Base-by-base conservation (phyloP, 768 basidiomycete species). In the Russula sp. region DNA sequence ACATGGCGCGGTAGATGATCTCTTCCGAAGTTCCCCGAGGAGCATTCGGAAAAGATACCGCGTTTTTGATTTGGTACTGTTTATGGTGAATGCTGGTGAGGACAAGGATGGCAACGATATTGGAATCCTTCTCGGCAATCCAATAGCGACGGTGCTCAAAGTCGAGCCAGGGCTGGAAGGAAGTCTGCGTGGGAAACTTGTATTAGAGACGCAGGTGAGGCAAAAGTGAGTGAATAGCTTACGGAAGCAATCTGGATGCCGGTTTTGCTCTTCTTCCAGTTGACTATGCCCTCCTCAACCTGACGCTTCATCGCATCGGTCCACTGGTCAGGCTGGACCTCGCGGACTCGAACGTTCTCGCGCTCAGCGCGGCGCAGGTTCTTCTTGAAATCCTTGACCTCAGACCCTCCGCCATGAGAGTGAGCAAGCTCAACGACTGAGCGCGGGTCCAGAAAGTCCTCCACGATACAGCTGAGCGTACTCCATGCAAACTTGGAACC, bases 391-490 rank as follows among this genome's bases (percentile, higher is more conserved):
- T 83, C 82, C 71, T 84, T 85, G 63, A 83, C 78, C 62, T 77
- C 74, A 14, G 65, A 62, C 0, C 66, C 66, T 27, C 66, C 66
- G 16, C 65, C 66, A 6, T 44, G 60, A 11, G 58, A 55, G 62
- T 75, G 68, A 27, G 75, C 78, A 0, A 84, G 80, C 57, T 83
- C 77, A 13, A 84, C 73, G 42, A 81, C 75, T 55, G 74, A 72
- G 20, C 57, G 63, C 2, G 79, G 74, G 63, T 79, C 76, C 27
- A 78, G 61, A n/a, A 78, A 73, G 61, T 86, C 84, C 68, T 88
- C 86, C 55, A 82, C 81, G 54, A 88, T 84, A 61, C 84, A 87
- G 55, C 79, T 78, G 48, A 88, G 76, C 4, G 80, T 79, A 58
- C 79, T 77, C 87, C 86, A 88, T 0, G 77, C 75, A 65, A 82